Percentiles rank a stretch among this genome's conserved stretches.
These are phyloP conservation scores for Oenanthe javanica DNA, from an alignment of 140 eudicot species.

Conservation along the genomic window DNA sequence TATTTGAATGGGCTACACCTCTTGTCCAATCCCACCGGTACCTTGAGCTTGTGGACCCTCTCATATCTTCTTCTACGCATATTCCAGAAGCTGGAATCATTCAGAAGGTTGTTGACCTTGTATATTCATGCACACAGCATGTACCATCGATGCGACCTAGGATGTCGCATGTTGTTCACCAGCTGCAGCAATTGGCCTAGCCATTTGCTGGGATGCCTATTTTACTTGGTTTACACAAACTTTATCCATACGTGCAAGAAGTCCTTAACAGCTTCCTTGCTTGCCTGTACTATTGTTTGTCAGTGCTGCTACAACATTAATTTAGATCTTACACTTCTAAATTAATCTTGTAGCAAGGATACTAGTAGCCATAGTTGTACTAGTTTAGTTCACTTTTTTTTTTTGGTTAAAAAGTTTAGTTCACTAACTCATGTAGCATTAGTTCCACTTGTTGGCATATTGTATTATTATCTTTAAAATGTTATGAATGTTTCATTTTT, in stretches of 20 bases:
- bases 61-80: slow-evolving; percentile 43
- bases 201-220: neutral
- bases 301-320: neutral
- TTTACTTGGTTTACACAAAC: neutral
- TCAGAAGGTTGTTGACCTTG: slow-evolving; percentile 92
- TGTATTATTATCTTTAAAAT: neutral
- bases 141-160: slow-evolving; percentile 97
- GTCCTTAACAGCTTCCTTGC: neutral
- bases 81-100: slow-evolving; percentile 84
- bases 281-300: neutral
- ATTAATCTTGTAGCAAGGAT: neutral
- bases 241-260: neutral
- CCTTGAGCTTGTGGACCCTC: slow-evolving; percentile 78
- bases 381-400: neutral
- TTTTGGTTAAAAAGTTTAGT: neutral
- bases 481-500: neutral
- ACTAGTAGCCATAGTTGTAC: neutral
- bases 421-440: neutral
- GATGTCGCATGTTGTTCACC: slow-evolving; percentile 97
- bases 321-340: neutral
- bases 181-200: slow-evolving; percentile 74
- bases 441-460: neutral
- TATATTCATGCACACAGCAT: slow-evolving; percentile 87
- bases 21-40: slow-evolving; percentile 82
- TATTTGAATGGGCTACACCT: slow-evolving; percentile 98